These are phyloP conservation scores for Aciculoconidium aculeatum DNA, from an alignment of 805 yeast species.

Conservation along the genomic window DNA sequence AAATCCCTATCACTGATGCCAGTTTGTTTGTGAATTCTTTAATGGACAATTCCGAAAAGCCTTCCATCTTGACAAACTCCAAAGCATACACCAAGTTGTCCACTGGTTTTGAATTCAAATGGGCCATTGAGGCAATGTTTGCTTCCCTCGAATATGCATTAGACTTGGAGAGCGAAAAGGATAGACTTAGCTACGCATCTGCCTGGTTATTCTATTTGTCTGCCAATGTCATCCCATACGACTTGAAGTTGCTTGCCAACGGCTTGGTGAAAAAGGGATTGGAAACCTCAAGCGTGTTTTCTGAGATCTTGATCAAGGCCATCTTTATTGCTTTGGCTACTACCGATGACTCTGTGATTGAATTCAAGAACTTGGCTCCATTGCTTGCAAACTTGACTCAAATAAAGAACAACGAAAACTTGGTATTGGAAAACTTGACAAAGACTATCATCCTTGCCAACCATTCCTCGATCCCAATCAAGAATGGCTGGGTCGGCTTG, in stretches of 20 bases:
- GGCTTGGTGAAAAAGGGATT: constrained; percentile 26
- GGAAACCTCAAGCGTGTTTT: constrained; percentile 18
- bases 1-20: no score
- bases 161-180: constrained; percentile 8
- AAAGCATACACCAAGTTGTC: constrained; percentile 48
- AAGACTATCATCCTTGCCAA: constrained; percentile 25
- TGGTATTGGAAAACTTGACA: constrained; percentile 14
- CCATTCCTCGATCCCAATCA: constrained; percentile 22
- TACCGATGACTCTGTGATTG: constrained; percentile 9
- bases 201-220: constrained; percentile 45
- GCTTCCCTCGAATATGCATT: constrained; percentile 19
- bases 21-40: no score
- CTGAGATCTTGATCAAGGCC: constrained; percentile 40
- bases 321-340: constrained; percentile 23
- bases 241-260: constrained; percentile 29
- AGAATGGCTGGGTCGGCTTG: constrained; percentile 73
- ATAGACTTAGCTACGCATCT: constrained; percentile 30
- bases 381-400: constrained; percentile 23
- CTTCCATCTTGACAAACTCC: constrained; percentile 43
- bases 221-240: constrained; percentile 33
- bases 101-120: constrained; percentile 39
- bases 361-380: constrained; percentile 18
- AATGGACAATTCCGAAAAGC: constrained; percentile 32
- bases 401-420: constrained; percentile 9
- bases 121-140: constrained; percentile 47